phyloP scores from a whole-genome alignment of 257 asterid species.

The Ballota nigra region DNA sequence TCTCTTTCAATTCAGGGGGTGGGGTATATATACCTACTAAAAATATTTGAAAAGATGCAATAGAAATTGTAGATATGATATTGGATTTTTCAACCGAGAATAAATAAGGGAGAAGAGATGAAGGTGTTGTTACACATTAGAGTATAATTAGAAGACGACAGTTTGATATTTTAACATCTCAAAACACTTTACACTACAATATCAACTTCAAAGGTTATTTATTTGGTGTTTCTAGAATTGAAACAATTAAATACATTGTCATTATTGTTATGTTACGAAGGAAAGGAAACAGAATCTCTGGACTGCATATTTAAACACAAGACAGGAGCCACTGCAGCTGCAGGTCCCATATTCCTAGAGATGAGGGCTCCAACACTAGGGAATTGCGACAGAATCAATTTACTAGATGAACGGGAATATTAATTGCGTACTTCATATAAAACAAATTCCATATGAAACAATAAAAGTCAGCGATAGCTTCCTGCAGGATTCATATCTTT shows the following conservation, averaged over 20 bases:
- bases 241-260: too few species aligned
- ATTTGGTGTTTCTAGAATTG: not conserved
- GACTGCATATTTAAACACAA: not conserved
- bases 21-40: too few species aligned
- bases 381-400: slow-evolving; percentile 10
- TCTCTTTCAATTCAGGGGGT: too few species aligned
- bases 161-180: not conserved
- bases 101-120: too few species aligned
- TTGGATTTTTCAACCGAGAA: too few species aligned
- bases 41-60: too few species aligned
- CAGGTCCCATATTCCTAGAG: too few species aligned
- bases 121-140: too few species aligned
- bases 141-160: too few species aligned
- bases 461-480: slow-evolving; percentile 71
- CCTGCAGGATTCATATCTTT: slow-evolving; percentile 54
- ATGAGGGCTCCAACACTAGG: too few species aligned
- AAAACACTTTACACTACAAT: not conserved
- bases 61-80: too few species aligned
- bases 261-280: not conserved
- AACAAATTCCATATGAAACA: slow-evolving; percentile 94
- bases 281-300: slow-evolving; percentile 2
- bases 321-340: too few species aligned
- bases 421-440: slow-evolving; percentile 77
- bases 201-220: not conserved
- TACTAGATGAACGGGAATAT: slow-evolving; percentile 79